Percentiles rank a stretch among this genome's conserved stretches.
These are phyloP conservation scores for Sphagnum tenellum DNA, from an alignment of 225 moss, liverwort and hornwort genomes.

Conservation along the genomic window DNA sequence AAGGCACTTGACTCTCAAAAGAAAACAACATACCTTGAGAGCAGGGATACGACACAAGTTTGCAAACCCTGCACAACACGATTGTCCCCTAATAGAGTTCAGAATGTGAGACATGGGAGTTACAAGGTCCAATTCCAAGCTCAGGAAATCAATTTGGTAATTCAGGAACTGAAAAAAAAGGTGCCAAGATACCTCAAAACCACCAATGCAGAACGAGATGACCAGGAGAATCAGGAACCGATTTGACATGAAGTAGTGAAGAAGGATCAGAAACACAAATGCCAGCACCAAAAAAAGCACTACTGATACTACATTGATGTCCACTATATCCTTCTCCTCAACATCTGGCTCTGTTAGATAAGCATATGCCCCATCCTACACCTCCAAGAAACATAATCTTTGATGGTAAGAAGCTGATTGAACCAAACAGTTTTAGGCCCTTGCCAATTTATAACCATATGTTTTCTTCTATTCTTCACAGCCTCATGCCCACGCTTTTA, in stretches of 20 bases:
- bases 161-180: background rate
- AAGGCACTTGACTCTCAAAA: too few relatives aligned
- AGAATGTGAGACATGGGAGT: too few relatives aligned
- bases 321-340: slow-evolving; percentile 80
- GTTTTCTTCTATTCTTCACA: background rate
- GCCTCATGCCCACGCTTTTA: too few relatives aligned
- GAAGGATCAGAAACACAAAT: slow-evolving; percentile 72
- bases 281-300: slow-evolving; percentile 80
- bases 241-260: slow-evolving; percentile 83
- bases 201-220: slow-evolving; percentile 87
- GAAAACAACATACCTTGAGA: slow-evolving; percentile 50
- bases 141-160: too few relatives aligned
- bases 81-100: background rate
- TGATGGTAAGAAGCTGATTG: too few relatives aligned
- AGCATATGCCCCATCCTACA: slow-evolving; percentile 66
- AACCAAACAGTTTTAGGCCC: too few relatives aligned
- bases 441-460: too few relatives aligned
- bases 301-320: slow-evolving; percentile 84
- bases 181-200: slow-evolving; percentile 61
- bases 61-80: slow-evolving; percentile 73
- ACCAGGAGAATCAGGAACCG: slow-evolving; percentile 73
- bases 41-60: slow-evolving; percentile 74
- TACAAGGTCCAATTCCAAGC: too few relatives aligned
- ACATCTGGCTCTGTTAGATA: slow-evolving; percentile 42
- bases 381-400: too few relatives aligned